Evolutionary conservation across 225 moss, liverwort and hornwort species (phyloP).

Genomic region (Climacium dendroides): DNA sequence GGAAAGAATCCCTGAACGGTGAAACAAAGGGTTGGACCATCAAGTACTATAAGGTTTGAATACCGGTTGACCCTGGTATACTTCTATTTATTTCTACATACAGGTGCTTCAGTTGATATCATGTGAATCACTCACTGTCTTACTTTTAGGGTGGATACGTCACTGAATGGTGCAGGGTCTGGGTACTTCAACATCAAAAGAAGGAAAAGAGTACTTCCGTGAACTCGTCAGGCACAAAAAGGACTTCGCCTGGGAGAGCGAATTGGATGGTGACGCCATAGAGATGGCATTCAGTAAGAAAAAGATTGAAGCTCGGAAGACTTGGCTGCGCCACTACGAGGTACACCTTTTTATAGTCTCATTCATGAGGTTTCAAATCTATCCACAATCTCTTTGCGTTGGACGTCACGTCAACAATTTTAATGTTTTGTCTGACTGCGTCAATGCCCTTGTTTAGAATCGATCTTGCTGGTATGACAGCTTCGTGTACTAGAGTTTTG

Average conservation of each 20-base stretch:
- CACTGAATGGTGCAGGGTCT: conserved; percentile 47
- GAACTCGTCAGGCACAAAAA: conserved; percentile 72
- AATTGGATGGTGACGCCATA: conserved; percentile 88
- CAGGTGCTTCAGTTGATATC: neutral
- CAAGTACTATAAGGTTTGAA: conserved; percentile 98
- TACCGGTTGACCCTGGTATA: neutral
- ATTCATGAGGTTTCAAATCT: neutral
- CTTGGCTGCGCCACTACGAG: conserved; percentile 90
- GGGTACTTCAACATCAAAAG: conserved; percentile 84
- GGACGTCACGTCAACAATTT: too few species aligned
- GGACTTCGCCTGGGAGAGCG: conserved; percentile 64
- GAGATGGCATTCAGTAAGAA: conserved; percentile 99
- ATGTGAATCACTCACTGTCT: neutral
- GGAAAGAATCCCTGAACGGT: conserved; percentile 69
- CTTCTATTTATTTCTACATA: neutral
- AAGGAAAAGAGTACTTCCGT: conserved; percentile 94
- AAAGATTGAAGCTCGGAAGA: conserved; percentile 88
- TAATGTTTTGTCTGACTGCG: neutral
- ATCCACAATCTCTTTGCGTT: neutral
- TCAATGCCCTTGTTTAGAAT: neutral
- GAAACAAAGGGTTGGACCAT: conserved; percentile 86
- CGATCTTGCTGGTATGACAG: neutral
- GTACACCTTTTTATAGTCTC: neutral
- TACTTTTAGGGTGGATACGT: neutral
- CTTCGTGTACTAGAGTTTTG: neutral